Conservation (phyloP, 2,329 filamentous ascomycete species). For the Claviceps africana region DNA sequence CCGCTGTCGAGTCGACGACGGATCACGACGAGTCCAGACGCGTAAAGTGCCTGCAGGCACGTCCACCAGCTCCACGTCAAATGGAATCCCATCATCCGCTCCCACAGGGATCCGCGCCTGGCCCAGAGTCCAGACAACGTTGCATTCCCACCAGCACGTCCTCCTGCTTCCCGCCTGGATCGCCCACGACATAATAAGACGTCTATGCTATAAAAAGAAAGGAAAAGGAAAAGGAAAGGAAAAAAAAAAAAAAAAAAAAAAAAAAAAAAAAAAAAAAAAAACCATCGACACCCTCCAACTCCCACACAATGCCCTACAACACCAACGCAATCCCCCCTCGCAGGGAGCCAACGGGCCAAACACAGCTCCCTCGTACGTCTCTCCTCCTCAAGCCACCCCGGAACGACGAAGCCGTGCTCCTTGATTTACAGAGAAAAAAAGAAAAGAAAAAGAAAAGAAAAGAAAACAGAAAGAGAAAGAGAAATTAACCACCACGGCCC, state of each 20-base stretch:
- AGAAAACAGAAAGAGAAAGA: background rate
- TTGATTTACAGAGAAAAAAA: no score
- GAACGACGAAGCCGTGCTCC: background rate
- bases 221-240: no score
- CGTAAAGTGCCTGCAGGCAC: background rate
- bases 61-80: background rate
- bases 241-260: no score
- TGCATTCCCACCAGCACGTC: no score
- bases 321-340: slow-evolving; percentile 67
- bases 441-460: no score
- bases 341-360: slow-evolving; percentile 72
- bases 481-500: background rate
- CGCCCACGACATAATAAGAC: no score
- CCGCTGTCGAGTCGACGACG: no score
- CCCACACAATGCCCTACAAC: slow-evolving; percentile 66
- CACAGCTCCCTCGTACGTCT: slow-evolving; percentile 65
- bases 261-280: no score
- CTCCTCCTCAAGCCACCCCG: background rate
- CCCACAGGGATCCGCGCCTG: no score
- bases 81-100: background rate
- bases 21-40: no score
- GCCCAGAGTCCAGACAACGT: no score
- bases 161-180: background rate
- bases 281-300: background rate
- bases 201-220: no score